Evolutionary conservation across 257 asterid genomes (phyloP).

Genomic region (Fraxinus anomala): DNA sequence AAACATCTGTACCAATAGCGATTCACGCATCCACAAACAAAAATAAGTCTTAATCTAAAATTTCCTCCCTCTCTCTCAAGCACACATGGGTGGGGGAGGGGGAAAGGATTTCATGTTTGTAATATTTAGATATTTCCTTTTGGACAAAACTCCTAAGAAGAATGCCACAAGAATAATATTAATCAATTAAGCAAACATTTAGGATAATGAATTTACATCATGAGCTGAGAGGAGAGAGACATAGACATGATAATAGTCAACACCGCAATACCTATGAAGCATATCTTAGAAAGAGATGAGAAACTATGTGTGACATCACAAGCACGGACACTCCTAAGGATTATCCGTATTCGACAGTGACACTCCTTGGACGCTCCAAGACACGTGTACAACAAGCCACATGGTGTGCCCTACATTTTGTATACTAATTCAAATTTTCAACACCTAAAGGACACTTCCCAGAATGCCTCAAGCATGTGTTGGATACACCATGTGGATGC

Average conservation of each 20-base stretch:
- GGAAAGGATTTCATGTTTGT: not conserved
- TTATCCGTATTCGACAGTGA: not conserved
- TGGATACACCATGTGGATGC: not conserved
- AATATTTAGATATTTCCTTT: not conserved
- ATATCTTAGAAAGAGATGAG: not conserved
- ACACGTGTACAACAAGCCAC: not conserved
- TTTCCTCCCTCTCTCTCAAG: not conserved
- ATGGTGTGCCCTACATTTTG: not conserved
- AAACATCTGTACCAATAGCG: slow-evolving; percentile 55
- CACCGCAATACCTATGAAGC: not conserved
- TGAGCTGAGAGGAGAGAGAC: not conserved
- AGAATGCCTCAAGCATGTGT: not conserved
- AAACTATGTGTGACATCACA: not conserved
- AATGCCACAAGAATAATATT: not conserved
- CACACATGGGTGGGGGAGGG: not conserved
- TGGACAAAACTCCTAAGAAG: not conserved
- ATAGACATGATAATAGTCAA: not conserved
- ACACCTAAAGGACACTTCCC: not conserved
- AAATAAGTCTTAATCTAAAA: not conserved
- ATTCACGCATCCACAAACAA: slow-evolving; percentile 20
- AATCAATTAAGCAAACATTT: not conserved
- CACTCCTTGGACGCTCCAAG: not conserved
- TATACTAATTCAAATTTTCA: not conserved
- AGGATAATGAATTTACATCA: not conserved
- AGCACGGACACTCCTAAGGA: not conserved